phyloP scores from a whole-genome alignment of 495 filamentous ascomycete species.

The Friedmanniomyces simplex region DNA sequence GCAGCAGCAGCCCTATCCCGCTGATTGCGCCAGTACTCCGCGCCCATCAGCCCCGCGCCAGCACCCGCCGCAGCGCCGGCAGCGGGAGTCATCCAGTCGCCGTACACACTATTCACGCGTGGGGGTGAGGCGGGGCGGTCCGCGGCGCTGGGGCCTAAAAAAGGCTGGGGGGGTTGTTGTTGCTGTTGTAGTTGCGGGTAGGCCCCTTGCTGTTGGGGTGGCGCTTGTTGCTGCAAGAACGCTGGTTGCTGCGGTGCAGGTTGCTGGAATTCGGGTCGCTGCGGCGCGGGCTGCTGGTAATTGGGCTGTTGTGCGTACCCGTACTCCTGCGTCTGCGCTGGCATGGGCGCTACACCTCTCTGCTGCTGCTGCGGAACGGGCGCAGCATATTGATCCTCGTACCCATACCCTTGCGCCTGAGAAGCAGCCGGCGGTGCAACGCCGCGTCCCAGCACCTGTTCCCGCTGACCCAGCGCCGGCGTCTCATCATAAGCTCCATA shows the following conservation, averaged over 20 bases:
- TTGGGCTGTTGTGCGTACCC: background rate
- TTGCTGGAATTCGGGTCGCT: background rate
- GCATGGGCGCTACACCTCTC: background rate
- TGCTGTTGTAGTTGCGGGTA: conserved; percentile 5
- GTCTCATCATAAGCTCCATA: background rate
- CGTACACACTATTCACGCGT: conserved; percentile 26
- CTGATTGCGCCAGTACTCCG: conserved; percentile 21
- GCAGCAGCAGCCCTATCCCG: background rate
- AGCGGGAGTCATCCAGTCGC: conserved; percentile 33
- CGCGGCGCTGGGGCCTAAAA: conserved; percentile 17
- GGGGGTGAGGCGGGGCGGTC: background rate
- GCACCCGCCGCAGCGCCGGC: conserved; percentile 28
- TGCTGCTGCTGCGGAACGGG: background rate
- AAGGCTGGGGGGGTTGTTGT: conserved; percentile 13
- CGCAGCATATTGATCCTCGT: background rate
- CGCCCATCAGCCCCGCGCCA: conserved; percentile 23
- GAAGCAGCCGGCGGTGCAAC: background rate
- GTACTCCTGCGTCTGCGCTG: conserved; percentile 2
- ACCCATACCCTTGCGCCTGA: background rate
- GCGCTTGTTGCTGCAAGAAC: background rate
- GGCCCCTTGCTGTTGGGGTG: background rate
- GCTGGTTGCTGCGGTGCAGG: background rate
- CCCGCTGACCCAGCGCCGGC: background rate
- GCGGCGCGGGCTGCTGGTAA: background rate
- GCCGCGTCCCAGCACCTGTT: background rate